Base-by-base conservation (phyloP, 805 yeast species). In the Jamesozyma lodderae region DNA sequence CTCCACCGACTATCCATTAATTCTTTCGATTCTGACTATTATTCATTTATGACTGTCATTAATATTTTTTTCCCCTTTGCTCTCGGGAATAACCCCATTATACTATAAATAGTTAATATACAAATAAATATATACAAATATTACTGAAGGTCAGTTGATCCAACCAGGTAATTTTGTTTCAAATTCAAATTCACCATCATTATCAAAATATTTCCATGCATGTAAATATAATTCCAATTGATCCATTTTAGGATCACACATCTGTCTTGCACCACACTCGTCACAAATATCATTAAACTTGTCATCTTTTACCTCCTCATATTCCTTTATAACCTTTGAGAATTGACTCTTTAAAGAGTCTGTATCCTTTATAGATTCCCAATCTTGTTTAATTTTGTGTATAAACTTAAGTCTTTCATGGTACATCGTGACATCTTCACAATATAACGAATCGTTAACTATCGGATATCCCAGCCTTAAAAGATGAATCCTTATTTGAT, bases 401-500 rank as follows among this genome's bases (percentile, higher is more conserved):
- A 57, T 43, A 38, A 59, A 59, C 11, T 43, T 36, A 0, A 55
- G 36, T 13, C 60, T 47, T 18, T 33, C 16, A 1, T 57, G 57
- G 27, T 51, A 57, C 34, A 41, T 44, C 1, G 57, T 42, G 8
- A 37, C 43, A 2, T 36, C 41, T 2, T 45, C 25, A 37, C 52
- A 52, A 41, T 59, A 90, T 4, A 88, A 70, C 0, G 95, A 94
- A 57, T 90, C 98, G 52, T 92, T 86, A 3, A 79, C 81, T 19
- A 90, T 90, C 0, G 97, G 95, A 51, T 67, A 72, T 0, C 96
- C 96, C 14, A 92, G 49, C 47, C 73, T 79, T 58, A 88, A 94
- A 38, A 92, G 62, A 63, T 92, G 98, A 0, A 92, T 94, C 44
- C 98, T 67, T 34, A 92, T 85, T 58, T 90, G 98, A 58, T 90